Evolutionary conservation across 78 protist genomes (phyloP).

Genomic region (Chrysochromulina parva): DNA sequence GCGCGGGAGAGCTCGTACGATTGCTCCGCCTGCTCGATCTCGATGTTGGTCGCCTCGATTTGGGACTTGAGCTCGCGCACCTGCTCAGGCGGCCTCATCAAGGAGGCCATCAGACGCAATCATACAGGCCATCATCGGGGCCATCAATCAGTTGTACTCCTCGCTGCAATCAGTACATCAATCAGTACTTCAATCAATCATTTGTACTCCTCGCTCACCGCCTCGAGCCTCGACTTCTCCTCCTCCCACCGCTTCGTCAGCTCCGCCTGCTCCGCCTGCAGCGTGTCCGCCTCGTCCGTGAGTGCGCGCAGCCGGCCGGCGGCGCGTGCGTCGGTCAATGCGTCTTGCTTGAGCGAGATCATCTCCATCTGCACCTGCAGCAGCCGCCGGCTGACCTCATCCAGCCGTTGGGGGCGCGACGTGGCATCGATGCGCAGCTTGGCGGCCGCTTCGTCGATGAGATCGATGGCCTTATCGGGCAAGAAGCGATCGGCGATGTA

Average conservation of each 20-base stretch:
- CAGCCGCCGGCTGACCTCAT: not conserved
- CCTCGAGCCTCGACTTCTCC: constrained; percentile 6
- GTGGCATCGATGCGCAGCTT: constrained; percentile 1
- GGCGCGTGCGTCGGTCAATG: not conserved
- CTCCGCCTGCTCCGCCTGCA: not conserved
- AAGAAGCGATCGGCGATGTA: constrained; percentile 61
- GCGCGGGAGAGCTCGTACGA: constrained; percentile 29
- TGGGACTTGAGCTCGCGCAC: not conserved
- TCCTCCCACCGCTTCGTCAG: constrained; percentile 17
- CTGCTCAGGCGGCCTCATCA: too few relatives aligned
- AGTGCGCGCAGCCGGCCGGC: constrained; percentile 50
- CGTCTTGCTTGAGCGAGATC: not conserved
- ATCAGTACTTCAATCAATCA: too few relatives aligned
- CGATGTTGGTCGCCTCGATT: not conserved
- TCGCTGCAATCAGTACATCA: too few relatives aligned
- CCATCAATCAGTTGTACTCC: too few relatives aligned
- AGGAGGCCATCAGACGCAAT: not conserved
- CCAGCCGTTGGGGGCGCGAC: constrained; percentile 19
- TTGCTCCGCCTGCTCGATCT: constrained; percentile 37
- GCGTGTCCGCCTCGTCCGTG: constrained; percentile 67
- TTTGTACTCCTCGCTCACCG: not conserved
- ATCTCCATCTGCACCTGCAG: constrained; percentile 36
- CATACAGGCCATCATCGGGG: not conserved
- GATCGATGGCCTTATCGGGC: constrained; percentile 58
- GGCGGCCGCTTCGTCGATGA: constrained; percentile 43